A percentile compares a stretch with the other conserved stretches of the same genome.
Conservation (phyloP, 1,284 basidiomycete genomes). For the Psilocybe mexicana region DNA sequence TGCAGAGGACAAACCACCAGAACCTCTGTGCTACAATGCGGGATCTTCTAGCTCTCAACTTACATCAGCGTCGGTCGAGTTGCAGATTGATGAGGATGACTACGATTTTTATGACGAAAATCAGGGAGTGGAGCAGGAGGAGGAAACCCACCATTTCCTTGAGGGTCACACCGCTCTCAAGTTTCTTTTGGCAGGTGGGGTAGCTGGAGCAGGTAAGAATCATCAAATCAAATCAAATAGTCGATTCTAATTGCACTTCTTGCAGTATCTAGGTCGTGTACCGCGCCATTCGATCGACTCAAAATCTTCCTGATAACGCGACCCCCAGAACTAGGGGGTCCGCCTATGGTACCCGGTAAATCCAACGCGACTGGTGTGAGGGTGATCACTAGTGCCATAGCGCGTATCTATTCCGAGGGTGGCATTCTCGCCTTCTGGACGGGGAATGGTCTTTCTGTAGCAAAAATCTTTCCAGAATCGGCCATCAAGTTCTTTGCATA, state of each 20-base stretch:
- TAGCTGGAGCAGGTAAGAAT: slow-evolving; percentile 85
- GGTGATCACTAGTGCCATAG: slow-evolving; percentile 73
- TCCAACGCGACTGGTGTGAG: slow-evolving; percentile 59
- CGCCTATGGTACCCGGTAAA: slow-evolving; percentile 41
- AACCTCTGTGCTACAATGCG: slow-evolving; percentile 28
- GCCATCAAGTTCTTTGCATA: slow-evolving; percentile 99
- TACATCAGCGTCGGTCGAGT: slow-evolving; percentile 30
- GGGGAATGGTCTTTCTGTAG: slow-evolving; percentile 78
- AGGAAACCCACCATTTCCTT: slow-evolving; percentile 65
- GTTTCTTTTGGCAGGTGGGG: slow-evolving; percentile 91
- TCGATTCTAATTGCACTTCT: slow-evolving; percentile 2
- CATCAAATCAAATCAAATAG: not conserved
- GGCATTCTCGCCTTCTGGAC: slow-evolving; percentile 95
- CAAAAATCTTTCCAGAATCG: slow-evolving; percentile 96
- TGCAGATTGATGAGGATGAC: slow-evolving; percentile 23
- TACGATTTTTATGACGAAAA: slow-evolving; percentile 46
- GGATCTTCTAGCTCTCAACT: slow-evolving; percentile 12
- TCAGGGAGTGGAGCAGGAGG: slow-evolving; percentile 53
- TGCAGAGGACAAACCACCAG: slow-evolving; percentile 64
- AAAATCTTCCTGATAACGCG: slow-evolving; percentile 97
- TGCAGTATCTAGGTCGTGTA: slow-evolving; percentile 90
- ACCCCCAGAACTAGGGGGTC: slow-evolving; percentile 66
- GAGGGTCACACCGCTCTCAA: slow-evolving; percentile 78
- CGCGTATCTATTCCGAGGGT: slow-evolving; percentile 83
- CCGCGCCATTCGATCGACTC: slow-evolving; percentile 96